A percentile compares a stretch with the other conserved stretches of the same genome.
Conservation (phyloP, 1,139 yeast species). For the Taphrina betulina region DNA sequence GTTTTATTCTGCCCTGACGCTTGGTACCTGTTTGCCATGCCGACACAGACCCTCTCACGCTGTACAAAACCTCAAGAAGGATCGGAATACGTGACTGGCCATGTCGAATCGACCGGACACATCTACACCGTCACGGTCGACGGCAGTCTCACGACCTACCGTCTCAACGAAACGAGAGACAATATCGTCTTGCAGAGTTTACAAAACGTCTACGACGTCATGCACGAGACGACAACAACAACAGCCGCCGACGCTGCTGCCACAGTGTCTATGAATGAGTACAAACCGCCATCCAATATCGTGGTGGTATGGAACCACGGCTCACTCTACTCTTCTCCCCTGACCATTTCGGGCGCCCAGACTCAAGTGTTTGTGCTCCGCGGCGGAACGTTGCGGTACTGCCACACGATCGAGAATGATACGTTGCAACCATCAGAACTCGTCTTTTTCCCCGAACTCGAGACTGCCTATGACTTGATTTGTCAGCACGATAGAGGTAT, state of each 20-base stretch:
- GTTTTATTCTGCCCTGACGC: neutral
- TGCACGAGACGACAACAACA: neutral
- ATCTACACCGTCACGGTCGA: neutral
- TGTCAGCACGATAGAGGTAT: neutral
- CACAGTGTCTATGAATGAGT: no score
- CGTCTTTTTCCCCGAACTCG: neutral
- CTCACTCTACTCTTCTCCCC: slow-evolving; percentile 2
- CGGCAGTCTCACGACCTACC: neutral
- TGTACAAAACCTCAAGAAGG: neutral
- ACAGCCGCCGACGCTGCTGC: slow-evolving; percentile 1
- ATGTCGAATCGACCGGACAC: slow-evolving; percentile 8
- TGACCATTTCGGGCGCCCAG: neutral
- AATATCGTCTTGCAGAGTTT: neutral
- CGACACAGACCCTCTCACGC: slow-evolving; percentile 3
- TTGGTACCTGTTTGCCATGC: slow-evolving; percentile 3
- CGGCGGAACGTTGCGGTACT: neutral
- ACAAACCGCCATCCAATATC: neutral
- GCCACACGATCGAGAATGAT: slow-evolving; percentile 5
- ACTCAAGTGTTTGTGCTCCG: neutral
- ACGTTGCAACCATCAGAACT: neutral
- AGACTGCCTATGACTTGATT: slow-evolving; percentile 6
- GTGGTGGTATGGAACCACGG: slow-evolving; percentile 13
- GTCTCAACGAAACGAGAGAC: neutral
- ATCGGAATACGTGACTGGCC: neutral
- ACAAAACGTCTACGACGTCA: neutral